These are phyloP conservation scores for Truncatella angustata DNA, from an alignment of 2,329 filamentous ascomycete species.

Conservation along the genomic window DNA sequence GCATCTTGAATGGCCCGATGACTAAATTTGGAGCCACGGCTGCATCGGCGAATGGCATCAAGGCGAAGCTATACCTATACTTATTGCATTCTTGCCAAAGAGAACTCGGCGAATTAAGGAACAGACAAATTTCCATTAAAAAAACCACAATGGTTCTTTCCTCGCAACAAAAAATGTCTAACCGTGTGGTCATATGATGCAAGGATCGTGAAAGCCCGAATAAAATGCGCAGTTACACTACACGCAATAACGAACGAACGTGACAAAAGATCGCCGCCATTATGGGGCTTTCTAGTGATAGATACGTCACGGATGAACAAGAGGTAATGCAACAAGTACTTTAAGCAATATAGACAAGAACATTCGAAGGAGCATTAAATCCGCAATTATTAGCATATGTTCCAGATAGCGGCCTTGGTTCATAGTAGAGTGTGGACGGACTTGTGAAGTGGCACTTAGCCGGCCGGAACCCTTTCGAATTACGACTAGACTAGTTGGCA, in stretches of 20 bases:
- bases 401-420: neutral
- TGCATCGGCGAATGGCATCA: neutral
- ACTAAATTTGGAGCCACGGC: slow-evolving; percentile 5
- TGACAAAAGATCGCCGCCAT: neutral
- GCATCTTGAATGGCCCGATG: slow-evolving; percentile 1
- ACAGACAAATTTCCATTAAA: no score
- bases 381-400: no score
- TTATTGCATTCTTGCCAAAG: neutral
- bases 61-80: neutral
- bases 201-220: no score
- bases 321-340: no score
- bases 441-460: neutral
- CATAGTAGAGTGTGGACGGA: neutral
- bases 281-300: neutral
- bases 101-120: no score
- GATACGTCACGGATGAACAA: neutral
- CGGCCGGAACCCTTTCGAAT: slow-evolving; percentile 6
- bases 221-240: neutral
- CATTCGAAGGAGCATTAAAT: no score
- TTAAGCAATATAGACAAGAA: no score
- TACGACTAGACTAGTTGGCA: slow-evolving; percentile 5
- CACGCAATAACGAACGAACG: neutral
- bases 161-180: neutral
- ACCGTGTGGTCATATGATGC: neutral
- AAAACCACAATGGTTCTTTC: no score